These are phyloP conservation scores for Cystofilobasidium bisporidii DNA, from an alignment of 768 basidiomycete species.

Conservation along the genomic window DNA sequence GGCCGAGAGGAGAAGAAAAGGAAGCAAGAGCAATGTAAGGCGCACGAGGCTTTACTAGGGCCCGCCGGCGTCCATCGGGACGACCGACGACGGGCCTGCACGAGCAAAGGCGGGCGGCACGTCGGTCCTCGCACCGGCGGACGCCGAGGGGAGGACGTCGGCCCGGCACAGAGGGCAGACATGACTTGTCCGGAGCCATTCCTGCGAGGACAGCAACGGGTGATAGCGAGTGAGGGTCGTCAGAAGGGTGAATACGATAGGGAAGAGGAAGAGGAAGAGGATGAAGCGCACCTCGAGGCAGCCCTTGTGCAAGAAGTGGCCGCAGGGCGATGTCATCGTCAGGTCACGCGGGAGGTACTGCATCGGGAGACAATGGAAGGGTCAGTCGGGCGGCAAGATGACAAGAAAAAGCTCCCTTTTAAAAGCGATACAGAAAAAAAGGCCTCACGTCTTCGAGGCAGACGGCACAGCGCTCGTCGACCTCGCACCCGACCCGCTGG, in stretches of 20 bases:
- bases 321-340: not conserved
- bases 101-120: too few species aligned
- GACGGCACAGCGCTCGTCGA: not conserved
- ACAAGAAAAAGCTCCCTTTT: too few species aligned
- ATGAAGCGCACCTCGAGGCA: constrained; percentile 4
- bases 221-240: too few species aligned
- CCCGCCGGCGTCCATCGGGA: too few species aligned
- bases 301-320: constrained; percentile 5
- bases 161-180: not conserved
- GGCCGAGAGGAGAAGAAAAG: too few species aligned
- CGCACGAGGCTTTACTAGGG: too few species aligned
- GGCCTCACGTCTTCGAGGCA: constrained; percentile 4
- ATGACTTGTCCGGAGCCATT: not conserved
- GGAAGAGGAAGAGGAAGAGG: not conserved
- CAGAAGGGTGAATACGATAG: not conserved
- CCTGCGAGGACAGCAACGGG: too few species aligned
- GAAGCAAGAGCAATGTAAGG: too few species aligned
- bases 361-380: not conserved
- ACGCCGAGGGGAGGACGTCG: not conserved
- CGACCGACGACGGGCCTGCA: too few species aligned
- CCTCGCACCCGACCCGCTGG: not conserved
- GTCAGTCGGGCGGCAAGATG: too few species aligned
- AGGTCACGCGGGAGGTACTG: not conserved
- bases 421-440: too few species aligned
- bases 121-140: too few species aligned